Evolutionary conservation across 2,329 filamentous ascomycete genomes (phyloP).

Genomic region (Fusarium caatingaense): DNA sequence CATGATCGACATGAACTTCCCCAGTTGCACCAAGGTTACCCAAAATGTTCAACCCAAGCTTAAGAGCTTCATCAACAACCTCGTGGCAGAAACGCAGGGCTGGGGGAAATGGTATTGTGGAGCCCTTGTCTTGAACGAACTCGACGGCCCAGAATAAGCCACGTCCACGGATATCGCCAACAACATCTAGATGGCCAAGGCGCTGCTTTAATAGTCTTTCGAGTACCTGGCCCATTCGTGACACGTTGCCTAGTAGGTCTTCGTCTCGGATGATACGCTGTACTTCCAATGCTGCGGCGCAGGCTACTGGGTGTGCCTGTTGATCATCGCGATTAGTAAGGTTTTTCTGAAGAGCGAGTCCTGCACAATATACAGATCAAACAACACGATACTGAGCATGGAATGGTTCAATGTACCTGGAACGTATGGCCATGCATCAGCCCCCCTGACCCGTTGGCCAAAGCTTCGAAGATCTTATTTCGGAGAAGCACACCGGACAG

Average conservation of each 20-base stretch:
- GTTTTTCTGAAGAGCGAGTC: no score
- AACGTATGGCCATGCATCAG: constrained; percentile 6
- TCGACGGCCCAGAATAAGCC: constrained; percentile 13
- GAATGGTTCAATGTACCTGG: neutral
- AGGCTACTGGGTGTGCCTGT: constrained; percentile 9
- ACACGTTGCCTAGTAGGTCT: neutral
- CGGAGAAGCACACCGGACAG: constrained; percentile 23
- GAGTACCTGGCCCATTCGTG: neutral
- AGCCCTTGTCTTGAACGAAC: constrained; percentile 1
- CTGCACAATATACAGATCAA: no score
- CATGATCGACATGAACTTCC: constrained; percentile 5
- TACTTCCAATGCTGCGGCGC: neutral
- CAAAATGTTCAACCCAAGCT: neutral
- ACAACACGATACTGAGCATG: no score
- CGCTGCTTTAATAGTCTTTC: neutral
- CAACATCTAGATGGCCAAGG: neutral
- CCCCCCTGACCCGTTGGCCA: neutral
- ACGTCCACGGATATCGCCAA: constrained; percentile 7
- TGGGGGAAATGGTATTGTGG: neutral
- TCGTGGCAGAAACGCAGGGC: neutral
- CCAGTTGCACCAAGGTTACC: constrained; percentile 3
- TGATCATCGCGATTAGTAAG: neutral
- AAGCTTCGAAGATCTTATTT: neutral
- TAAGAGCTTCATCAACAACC: neutral
- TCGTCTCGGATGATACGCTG: constrained; percentile 6